Base-by-base conservation (phyloP, 225 moss, liverwort and hornwort genomes). In the Rhytidiadelphus loreus region DNA sequence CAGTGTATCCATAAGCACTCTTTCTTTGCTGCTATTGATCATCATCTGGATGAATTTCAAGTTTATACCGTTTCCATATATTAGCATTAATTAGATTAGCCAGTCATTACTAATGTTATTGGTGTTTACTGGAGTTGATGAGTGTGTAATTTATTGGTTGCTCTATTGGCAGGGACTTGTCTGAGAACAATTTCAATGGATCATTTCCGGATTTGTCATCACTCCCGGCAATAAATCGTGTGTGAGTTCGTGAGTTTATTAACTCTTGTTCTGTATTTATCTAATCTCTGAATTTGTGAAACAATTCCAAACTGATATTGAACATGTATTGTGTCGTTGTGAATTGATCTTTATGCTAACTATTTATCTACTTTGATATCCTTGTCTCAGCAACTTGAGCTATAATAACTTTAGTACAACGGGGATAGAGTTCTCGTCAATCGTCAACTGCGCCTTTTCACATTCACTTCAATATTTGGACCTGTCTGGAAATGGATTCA, bases 301-400 rank as follows among this genome's bases (percentile, higher is more conserved):
- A 37, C 73, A 35, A 8, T 61, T 48, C 41, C 26, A 43, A 41
- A 41, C 28, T 84, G 30, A 7, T 77, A 60, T 43, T 55, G 43
- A 41, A 53, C 74, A 39, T 25, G 46, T 46, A 28, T 37, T 59
- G 70, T 87, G 37, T 53, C 33, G 12, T 70, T 50, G 53, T 62
- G 66, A 29, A 66, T 58, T 66, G 77, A 48, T 58, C 16, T 83
- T 35, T 46, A 76, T 56, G 21, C 85, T 89, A 66, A 83, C 22
- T 46, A 30, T 35, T 46, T 66, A 65, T 68, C n/a, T n/a, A 29
- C 28, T 74, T 75, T 39, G 52, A 39, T 76, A 18, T 52, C 63
- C 76, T 76, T 76, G 76, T 78, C 77, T 84, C 85, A 89, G 89
- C 41, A 89, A 89, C 43, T 39, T 85, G 41, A 89, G 89, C 80